Base-by-base conservation (phyloP, 1,284 basidiomycete genomes). In the Uromyces viciae-fabae region DNA sequence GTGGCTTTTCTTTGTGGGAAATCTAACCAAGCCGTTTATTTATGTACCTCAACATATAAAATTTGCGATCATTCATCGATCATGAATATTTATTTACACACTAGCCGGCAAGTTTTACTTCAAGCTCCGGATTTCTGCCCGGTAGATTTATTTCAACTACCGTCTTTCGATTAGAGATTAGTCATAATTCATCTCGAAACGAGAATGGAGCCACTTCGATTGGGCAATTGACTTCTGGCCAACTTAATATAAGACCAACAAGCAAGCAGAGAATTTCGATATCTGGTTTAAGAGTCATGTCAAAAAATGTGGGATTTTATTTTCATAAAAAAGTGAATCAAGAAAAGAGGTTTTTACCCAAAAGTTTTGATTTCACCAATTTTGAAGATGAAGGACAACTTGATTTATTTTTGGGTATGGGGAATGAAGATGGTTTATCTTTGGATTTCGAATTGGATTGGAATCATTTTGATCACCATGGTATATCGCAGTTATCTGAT, bases 261-360 rank as follows among this genome's bases (percentile, higher is more conserved):
- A 60, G 36, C 19, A 4, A 64, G 33, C 75, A 78, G 54, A 78
- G 38, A 25, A 43, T 78, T 22, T 49, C 62, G 14, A 69, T 78
- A 15, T 36, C 31, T n/a, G 75, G 75, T 33, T 42, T 78, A 28
- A 69, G 75, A 43, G 56, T 78, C 22, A 38, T 56, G 17, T 68
- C 75, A 8, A 78, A 78, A 52, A 68, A 78, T 49, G 49, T 78
- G 14, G 75, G 75, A 7, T 78, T 78, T 25, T 78, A 78, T 52
- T 49, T 78, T 31, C 38, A 78, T 25, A 78, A 78, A 49, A 78
- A 78, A 69, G 38, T 58, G 11, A 40, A 69, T 66, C 75, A 43
- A 7, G 75, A 42, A 22, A 78, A 78, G 25, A 66, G 60, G 42
- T 28, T 36, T 4, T 25, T 76, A 28, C 33, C 60, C n/a, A 40